These are phyloP conservation scores for Colletotrichum incanum DNA, from an alignment of 2,329 filamentous ascomycete species.

Conservation along the genomic window DNA sequence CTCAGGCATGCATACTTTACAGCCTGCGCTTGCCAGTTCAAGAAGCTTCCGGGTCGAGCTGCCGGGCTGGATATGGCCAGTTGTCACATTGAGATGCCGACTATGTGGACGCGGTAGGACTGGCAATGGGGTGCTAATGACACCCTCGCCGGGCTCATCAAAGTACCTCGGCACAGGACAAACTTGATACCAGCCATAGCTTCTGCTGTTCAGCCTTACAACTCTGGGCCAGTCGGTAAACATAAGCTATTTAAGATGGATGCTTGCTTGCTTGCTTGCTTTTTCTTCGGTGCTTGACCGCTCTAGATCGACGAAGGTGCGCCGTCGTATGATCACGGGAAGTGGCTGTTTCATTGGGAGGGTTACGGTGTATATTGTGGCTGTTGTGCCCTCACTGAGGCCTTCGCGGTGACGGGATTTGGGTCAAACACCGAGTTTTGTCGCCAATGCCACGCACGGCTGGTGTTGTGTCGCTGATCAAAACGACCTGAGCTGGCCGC, in stretches of 20 bases:
- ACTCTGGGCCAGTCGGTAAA: slow-evolving; percentile 30
- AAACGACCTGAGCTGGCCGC: background rate
- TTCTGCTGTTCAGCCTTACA: slow-evolving; percentile 35
- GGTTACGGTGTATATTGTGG: slow-evolving; percentile 10
- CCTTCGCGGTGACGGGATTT: background rate
- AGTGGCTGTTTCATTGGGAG: slow-evolving; percentile 16
- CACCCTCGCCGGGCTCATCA: background rate
- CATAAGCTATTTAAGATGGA: background rate
- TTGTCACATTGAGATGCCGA: background rate
- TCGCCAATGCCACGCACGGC: background rate
- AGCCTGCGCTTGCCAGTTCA: background rate
- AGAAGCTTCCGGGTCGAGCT: background rate
- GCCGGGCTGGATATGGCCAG: background rate
- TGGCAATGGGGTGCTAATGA: background rate
- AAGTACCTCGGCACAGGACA: background rate
- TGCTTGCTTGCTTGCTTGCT: slow-evolving; percentile 26
- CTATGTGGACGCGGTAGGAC: background rate
- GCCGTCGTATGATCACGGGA: slow-evolving; percentile 35
- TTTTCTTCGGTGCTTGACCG: slow-evolving; percentile 27
- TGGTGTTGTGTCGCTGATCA: background rate
- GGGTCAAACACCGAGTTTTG: slow-evolving; percentile 2
- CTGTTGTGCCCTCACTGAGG: background rate
- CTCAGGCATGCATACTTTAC: background rate
- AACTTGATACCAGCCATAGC: slow-evolving; percentile 7
- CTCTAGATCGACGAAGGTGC: slow-evolving; percentile 25